Evolutionary conservation across 768 basidiomycete genomes (phyloP).

Genomic region (Agaricus bisporus): DNA sequence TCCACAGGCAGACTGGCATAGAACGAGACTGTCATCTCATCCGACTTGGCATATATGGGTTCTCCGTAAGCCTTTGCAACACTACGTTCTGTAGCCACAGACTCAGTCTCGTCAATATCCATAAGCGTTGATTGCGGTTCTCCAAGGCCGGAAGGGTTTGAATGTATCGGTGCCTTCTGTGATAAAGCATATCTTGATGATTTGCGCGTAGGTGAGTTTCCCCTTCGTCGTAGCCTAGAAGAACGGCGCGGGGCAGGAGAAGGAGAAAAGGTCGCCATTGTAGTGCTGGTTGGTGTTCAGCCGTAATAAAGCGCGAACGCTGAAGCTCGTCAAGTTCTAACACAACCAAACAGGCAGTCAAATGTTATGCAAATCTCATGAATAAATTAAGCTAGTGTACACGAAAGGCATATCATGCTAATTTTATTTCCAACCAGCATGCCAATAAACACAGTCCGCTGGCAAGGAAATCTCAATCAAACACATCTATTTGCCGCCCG

Average conservation of each 20-base stretch:
- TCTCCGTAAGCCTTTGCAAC: slow-evolving; percentile 31
- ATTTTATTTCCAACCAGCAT: slow-evolving; percentile 1
- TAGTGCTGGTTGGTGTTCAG: background rate
- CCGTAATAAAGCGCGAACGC: background rate
- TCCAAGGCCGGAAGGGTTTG: slow-evolving; percentile 27
- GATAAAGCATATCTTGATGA: background rate
- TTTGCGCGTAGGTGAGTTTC: slow-evolving; percentile 15
- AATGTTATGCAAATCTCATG: background rate
- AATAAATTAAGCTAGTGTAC: slow-evolving; percentile 10
- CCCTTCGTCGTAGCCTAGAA: slow-evolving; percentile 24
- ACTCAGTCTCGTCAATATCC: slow-evolving; percentile 59
- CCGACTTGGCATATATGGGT: slow-evolving; percentile 62
- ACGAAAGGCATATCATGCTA: slow-evolving; percentile 2
- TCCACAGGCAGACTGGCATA: slow-evolving; percentile 70
- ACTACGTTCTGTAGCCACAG: slow-evolving; percentile 30
- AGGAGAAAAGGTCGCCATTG: slow-evolving; percentile 57
- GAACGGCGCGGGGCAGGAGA: slow-evolving; percentile 57
- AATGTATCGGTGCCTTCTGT: slow-evolving; percentile 30
- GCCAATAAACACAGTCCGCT: slow-evolving; percentile 1
- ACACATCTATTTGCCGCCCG: slow-evolving; percentile 6
- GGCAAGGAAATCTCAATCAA: background rate
- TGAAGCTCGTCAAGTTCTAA: background rate
- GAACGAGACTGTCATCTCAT: slow-evolving; percentile 60
- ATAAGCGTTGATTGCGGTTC: slow-evolving; percentile 36
- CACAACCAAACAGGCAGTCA: slow-evolving; percentile 7